Conservation (phyloP, 352 stramenopile species). For the Phytophthora lateralis region DNA sequence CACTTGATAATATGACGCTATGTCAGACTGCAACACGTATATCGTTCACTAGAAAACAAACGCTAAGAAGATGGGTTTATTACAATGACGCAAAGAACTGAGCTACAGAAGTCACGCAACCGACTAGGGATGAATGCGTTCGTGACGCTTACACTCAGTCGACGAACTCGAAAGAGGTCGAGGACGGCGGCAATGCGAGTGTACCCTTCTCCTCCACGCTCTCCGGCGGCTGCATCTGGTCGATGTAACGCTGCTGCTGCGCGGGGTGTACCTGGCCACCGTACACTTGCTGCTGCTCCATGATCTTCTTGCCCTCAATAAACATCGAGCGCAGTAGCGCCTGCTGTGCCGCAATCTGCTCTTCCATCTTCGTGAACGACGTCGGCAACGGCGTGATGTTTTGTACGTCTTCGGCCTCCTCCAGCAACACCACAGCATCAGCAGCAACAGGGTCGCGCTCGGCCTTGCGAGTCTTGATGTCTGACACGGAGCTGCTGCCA, state of each 20-base stretch:
- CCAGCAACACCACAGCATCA: slow-evolving; percentile 39
- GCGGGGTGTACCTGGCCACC: slow-evolving; percentile 36
- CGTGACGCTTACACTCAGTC: slow-evolving; percentile 29
- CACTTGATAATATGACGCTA: not conserved
- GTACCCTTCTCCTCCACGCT: slow-evolving; percentile 30
- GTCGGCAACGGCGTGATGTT: slow-evolving; percentile 60
- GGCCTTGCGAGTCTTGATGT: slow-evolving; percentile 33
- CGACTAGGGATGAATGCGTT: slow-evolving; percentile 18
- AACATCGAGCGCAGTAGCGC: slow-evolving; percentile 74
- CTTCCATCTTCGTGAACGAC: slow-evolving; percentile 78
- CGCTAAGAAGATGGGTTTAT: slow-evolving; percentile 35
- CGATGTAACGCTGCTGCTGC: slow-evolving; percentile 46
- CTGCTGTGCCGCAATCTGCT: slow-evolving; percentile 80
- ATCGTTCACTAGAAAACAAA: not conserved
- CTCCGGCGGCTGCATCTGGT: slow-evolving; percentile 32
- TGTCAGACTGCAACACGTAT: not conserved
- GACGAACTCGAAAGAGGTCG: slow-evolving; percentile 53
- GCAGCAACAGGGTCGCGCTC: slow-evolving; percentile 13
- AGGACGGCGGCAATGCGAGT: slow-evolving; percentile 33
- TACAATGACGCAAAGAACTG: slow-evolving; percentile 36
- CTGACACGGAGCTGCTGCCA: slow-evolving; percentile 29
- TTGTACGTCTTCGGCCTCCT: slow-evolving; percentile 51
- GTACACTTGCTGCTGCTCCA: slow-evolving; percentile 53
- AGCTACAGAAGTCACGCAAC: slow-evolving; percentile 22
- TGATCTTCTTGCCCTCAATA: slow-evolving; percentile 79